Conservation (phyloP, 2,329 filamentous ascomycete species). For the Helminthosporium solani region DNA sequence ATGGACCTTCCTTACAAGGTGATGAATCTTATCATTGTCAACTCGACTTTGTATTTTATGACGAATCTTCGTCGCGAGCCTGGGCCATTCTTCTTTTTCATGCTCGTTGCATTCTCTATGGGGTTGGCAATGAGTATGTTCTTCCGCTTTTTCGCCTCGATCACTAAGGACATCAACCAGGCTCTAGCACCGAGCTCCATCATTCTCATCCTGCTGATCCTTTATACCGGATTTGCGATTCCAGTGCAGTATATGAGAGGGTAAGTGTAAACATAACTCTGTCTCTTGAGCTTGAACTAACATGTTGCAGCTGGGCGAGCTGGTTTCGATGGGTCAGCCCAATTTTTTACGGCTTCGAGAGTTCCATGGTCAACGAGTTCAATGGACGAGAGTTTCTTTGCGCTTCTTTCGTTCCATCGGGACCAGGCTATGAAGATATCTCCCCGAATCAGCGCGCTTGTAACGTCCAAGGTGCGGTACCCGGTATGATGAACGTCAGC, state of each 20-base stretch:
- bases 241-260: too few relatives aligned
- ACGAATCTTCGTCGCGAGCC: slow-evolving; percentile 73
- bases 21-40: slow-evolving; percentile 70
- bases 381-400: slow-evolving; percentile 60
- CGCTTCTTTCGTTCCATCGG: slow-evolving; percentile 45
- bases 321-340: slow-evolving; percentile 85
- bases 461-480: slow-evolving; percentile 43
- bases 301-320: slow-evolving; percentile 63
- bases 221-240: slow-evolving; percentile 65
- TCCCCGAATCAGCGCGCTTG: slow-evolving; percentile 39
- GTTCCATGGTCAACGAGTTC: slow-evolving; percentile 83
- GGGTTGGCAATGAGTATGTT: slow-evolving; percentile 82
- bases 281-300: too few relatives aligned
- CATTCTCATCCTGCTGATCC: slow-evolving; percentile 65
- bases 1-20: slow-evolving; percentile 84
- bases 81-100: slow-evolving; percentile 81
- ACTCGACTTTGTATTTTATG: slow-evolving; percentile 82
- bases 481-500: slow-evolving; percentile 41
- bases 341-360: slow-evolving; percentile 76
- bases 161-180: slow-evolving; percentile 65
- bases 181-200: slow-evolving; percentile 58
- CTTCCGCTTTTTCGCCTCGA: slow-evolving; percentile 75
- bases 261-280: too few relatives aligned
- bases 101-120: slow-evolving; percentile 71
- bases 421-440: slow-evolving; percentile 41